Evolutionary conservation across 768 basidiomycete genomes (phyloP).

Genomic region (Dendrothele bispora): DNA sequence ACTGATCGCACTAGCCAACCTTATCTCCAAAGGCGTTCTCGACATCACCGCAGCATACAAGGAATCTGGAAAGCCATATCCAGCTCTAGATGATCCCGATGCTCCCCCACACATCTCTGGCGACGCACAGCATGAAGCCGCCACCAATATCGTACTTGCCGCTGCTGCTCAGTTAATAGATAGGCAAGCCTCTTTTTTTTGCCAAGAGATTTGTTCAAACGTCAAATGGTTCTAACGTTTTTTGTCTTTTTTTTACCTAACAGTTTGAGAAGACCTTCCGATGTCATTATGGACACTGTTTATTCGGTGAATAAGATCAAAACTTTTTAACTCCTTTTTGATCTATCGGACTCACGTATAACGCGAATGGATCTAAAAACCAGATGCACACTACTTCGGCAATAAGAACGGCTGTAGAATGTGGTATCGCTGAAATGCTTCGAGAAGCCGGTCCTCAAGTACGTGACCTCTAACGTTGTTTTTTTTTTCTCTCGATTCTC

Average conservation of each 20-base stretch:
- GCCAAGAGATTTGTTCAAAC: no score
- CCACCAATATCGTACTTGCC: background rate
- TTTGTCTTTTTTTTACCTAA: background rate
- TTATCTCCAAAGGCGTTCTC: background rate
- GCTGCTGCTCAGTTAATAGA: background rate
- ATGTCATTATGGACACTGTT: background rate
- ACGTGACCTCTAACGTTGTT: no score
- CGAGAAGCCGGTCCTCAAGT: background rate
- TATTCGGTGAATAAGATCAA: background rate
- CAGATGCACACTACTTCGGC: background rate
- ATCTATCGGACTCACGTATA: background rate
- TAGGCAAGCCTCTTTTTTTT: background rate
- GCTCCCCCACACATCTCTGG: conserved; percentile 12
- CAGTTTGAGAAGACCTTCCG: background rate
- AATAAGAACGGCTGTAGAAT: background rate
- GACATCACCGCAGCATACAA: background rate
- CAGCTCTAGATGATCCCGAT: background rate
- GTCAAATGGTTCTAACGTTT: background rate
- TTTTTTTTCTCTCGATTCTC: no score
- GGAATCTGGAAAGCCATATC: background rate
- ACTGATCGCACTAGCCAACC: background rate
- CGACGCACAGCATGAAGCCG: background rate
- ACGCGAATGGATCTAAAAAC: no score
- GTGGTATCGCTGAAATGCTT: background rate
- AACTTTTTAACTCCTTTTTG: no score